Conservation (phyloP, 1,284 basidiomycete genomes). For the Fistulina hepatica region DNA sequence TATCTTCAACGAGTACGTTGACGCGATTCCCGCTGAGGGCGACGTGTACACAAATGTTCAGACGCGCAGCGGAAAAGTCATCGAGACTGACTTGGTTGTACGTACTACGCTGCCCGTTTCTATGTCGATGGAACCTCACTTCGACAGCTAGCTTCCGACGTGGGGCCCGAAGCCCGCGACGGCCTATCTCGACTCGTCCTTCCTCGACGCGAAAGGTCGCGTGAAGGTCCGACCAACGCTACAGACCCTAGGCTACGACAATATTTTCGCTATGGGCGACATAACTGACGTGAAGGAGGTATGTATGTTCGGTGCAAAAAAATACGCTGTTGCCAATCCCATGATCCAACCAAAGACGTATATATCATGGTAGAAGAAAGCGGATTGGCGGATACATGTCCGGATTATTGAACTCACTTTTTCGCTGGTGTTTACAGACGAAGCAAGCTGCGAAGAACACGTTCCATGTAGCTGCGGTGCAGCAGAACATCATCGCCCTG, state of each 20-base stretch:
- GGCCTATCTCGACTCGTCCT: constrained; percentile 30
- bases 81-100: constrained; percentile 52
- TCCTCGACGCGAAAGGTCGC: constrained; percentile 33
- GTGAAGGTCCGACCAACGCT: constrained; percentile 44
- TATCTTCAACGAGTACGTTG: constrained; percentile 44
- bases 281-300: too few species aligned
- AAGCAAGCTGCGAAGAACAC: constrained; percentile 42
- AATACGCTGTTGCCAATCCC: too few species aligned
- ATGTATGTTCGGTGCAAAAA: too few species aligned
- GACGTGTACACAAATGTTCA: constrained; percentile 28
- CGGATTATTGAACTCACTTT: too few species aligned
- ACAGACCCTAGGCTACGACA: constrained; percentile 35
- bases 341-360: too few species aligned
- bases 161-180: constrained; percentile 46
- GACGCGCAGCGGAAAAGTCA: constrained; percentile 40
- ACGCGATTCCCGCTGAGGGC: constrained; percentile 27
- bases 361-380: too few species aligned
- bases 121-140: too few species aligned
- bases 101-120: constrained; percentile 19
- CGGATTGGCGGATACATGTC: too few species aligned
- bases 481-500: constrained; percentile 34
- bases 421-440: too few species aligned
- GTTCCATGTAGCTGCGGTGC: constrained; percentile 33
- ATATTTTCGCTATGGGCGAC: constrained; percentile 55
- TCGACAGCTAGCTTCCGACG: constrained; percentile 34